Base-by-base conservation (phyloP, 2,329 filamentous ascomycete species). In the Anthostomella pinea region DNA sequence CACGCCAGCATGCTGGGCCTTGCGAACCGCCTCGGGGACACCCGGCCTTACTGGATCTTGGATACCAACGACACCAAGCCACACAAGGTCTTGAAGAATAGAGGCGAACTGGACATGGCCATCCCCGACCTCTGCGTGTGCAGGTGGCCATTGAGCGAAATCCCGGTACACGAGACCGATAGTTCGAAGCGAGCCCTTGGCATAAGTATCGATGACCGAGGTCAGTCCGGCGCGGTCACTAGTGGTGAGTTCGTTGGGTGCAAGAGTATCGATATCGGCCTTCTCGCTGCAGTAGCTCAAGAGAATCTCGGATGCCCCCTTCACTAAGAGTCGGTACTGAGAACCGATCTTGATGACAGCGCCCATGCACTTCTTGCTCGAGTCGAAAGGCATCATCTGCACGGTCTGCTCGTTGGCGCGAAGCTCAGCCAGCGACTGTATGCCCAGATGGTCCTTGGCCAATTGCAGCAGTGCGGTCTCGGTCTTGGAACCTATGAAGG, bases 161-260 rank as follows among this genome's bases (percentile, higher is more conserved):
- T 90, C 85, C 36, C 77, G 77, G 62, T 87, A 88, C 7, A 85
- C 72, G 40, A 88, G 72, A 25, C 77, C 84, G 44, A 90, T 88
- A 1, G 84, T 89, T 30, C 85, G 80, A 10, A 90, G 73, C 9
- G 85, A 88, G 21, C 79, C 70, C 4, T 72, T 72, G 4, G 80
- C 80, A 46, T 83, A 84, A 8, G 72, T 69, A 13, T 76, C 72
- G 49, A 83, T 83, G 30, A 77, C 63, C 15, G 68, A 63, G 25
- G 64, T 65, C 14, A 83, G 58, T 3, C 67, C 71, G 23, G 77
- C 66, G 19, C 73, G 69, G 46, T 83, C 77, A 10, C 77, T 69
- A 2, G 67, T 62, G 1, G 75, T 76, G 43, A 89, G 67, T 2
- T 68, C 58, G 10, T 60, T 65, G 16, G 70, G 67, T 2, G 67